phyloP scores from a whole-genome alignment of 192 early-diverging fungal species.

The Entomortierella chlamydospora region DNA sequence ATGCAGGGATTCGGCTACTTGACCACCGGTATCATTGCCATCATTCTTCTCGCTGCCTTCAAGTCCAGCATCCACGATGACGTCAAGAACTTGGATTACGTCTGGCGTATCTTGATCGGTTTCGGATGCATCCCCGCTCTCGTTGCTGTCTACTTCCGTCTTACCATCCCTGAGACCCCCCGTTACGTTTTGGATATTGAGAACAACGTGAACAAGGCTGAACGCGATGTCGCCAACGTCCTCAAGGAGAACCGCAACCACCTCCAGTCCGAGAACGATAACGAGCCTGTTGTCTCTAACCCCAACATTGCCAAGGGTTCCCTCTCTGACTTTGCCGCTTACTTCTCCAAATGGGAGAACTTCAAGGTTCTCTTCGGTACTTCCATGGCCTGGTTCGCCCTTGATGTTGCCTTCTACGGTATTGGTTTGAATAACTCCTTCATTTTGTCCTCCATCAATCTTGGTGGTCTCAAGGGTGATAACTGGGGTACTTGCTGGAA shows the following conservation, averaged over 20 bases:
- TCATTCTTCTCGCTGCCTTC: conserved; percentile 82
- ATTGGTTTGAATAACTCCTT: conserved; percentile 75
- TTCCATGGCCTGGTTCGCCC: conserved; percentile 73
- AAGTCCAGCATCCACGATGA: conserved; percentile 75
- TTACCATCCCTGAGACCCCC: conserved; percentile 95
- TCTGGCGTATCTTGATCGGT: conserved; percentile 91
- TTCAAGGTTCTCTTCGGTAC: conserved; percentile 76
- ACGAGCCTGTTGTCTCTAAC: conserved; percentile 23
- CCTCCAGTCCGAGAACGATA: conserved; percentile 36
- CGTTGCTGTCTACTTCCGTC: conserved; percentile 87
- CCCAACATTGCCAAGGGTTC: conserved; percentile 28
- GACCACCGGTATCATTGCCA: conserved; percentile 78
- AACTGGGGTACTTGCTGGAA: conserved; percentile 65
- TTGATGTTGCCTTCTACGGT: conserved; percentile 80
- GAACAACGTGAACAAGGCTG: conserved; percentile 46
- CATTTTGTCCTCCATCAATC: conserved; percentile 68
- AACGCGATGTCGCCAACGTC: conserved; percentile 37
- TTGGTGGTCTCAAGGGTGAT: conserved; percentile 14
- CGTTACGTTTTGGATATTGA: conserved; percentile 69
- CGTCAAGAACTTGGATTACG: conserved; percentile 81
- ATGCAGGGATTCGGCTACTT: conserved; percentile 96
- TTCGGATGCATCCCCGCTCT: conserved; percentile 87
- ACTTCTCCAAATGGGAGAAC: conserved; percentile 80
- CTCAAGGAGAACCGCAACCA: conserved; percentile 48
- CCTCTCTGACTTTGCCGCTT: conserved; percentile 60